These are phyloP conservation scores for Rhynchospora tenuis DNA, from an alignment of 176 grass and related monocot species.

Conservation along the genomic window DNA sequence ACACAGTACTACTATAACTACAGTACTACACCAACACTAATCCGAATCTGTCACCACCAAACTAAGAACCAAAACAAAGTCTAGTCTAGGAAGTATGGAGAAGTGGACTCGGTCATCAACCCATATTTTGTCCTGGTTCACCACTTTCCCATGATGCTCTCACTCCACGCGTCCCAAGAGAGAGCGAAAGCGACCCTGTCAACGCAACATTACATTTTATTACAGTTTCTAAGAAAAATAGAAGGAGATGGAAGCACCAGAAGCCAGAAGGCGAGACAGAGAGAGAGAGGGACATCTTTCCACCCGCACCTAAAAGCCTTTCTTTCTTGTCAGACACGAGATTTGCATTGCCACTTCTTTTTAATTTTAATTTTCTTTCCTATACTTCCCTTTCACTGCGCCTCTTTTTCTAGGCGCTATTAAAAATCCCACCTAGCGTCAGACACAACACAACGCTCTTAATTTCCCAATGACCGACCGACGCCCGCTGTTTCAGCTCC, in stretches of 20 bases:
- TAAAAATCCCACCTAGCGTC: background rate
- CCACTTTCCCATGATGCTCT: background rate
- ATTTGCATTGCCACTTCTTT: background rate
- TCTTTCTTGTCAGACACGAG: background rate
- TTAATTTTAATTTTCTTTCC: background rate
- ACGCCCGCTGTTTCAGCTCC: background rate
- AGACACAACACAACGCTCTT: background rate
- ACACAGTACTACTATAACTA: background rate
- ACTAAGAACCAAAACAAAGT: background rate
- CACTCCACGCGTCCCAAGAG: background rate
- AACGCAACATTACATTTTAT: background rate
- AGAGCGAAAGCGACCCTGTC: background rate
- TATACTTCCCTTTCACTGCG: background rate
- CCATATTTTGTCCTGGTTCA: background rate
- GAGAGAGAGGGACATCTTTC: background rate
- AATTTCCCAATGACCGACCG: constrained; percentile 14
- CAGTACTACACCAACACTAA: background rate
- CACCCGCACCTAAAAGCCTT: background rate
- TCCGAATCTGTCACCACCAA: background rate
- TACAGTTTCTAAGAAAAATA: background rate
- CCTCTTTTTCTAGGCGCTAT: background rate
- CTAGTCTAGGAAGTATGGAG: background rate
- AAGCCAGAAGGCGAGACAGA: too few species aligned
- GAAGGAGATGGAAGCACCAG: background rate
- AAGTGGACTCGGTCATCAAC: background rate